Evolutionary conservation across 768 basidiomycete species (phyloP).

Genomic region (Ramaria rubella): DNA sequence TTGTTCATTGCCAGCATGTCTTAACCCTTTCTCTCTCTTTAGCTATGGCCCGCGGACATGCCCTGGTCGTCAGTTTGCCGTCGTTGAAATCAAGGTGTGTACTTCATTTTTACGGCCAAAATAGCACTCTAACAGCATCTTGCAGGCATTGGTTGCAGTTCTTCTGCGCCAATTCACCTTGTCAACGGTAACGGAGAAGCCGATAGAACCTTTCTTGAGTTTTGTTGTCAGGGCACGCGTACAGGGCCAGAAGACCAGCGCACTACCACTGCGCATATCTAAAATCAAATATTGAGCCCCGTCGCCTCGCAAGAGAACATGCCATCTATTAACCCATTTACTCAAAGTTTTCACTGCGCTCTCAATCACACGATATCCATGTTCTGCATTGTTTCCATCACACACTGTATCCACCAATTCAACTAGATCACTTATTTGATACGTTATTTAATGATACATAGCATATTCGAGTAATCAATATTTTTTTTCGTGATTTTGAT

Average conservation of each 20-base stretch:
- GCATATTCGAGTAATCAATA: not conserved
- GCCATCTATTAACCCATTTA: too few relatives aligned
- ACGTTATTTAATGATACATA: not conserved
- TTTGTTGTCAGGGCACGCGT: slow-evolving; percentile 59
- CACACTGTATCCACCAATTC: not conserved
- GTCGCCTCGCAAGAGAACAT: too few relatives aligned
- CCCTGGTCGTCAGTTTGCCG: slow-evolving; percentile 52
- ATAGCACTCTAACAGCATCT: not conserved
- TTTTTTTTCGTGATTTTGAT: too few relatives aligned
- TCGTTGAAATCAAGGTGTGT: slow-evolving; percentile 53
- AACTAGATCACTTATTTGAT: not conserved
- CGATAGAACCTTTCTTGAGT: slow-evolving; percentile 59
- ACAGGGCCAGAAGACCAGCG: slow-evolving; percentile 45
- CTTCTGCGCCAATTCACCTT: slow-evolving; percentile 53
- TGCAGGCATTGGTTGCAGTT: slow-evolving; percentile 37
- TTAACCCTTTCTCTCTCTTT: slow-evolving; percentile 11
- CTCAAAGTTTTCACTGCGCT: not conserved
- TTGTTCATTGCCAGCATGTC: not conserved
- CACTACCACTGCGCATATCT: slow-evolving; percentile 36
- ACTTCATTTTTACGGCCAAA: slow-evolving; percentile 18
- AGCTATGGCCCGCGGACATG: slow-evolving; percentile 48
- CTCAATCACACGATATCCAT: not conserved
- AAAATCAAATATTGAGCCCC: slow-evolving; percentile 5
- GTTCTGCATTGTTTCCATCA: not conserved
- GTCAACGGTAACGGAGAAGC: slow-evolving; percentile 31